phyloP scores from a whole-genome alignment of 768 basidiomycete genomes.

The Zangia roseola region DNA sequence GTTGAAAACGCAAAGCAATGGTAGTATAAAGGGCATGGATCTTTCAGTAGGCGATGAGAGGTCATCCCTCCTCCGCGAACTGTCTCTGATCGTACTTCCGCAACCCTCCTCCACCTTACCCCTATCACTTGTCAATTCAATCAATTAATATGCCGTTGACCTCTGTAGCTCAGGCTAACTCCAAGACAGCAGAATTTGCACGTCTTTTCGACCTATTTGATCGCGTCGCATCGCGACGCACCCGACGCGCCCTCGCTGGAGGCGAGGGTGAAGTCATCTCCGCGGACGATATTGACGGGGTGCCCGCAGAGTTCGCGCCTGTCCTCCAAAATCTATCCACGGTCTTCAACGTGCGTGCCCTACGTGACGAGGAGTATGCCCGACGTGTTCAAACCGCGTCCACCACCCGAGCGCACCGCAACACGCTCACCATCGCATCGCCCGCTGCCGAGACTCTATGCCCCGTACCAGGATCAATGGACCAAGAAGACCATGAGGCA shows the following conservation, averaged over 20 bases:
- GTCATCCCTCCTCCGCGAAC: conserved; percentile 3
- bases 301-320: conserved; percentile 29
- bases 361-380: conserved; percentile 24
- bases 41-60: neutral
- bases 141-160: conserved; percentile 19
- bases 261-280: conserved; percentile 20
- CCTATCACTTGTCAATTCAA: conserved; percentile 6
- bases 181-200: conserved; percentile 51
- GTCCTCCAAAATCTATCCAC: conserved; percentile 39
- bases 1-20: conserved; percentile 11
- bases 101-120: neutral
- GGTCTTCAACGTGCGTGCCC: conserved; percentile 33
- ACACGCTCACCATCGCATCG: conserved; percentile 19
- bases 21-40: conserved; percentile 17
- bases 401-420: conserved; percentile 17
- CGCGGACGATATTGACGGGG: conserved; percentile 30
- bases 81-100: too few species aligned
- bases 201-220: conserved; percentile 55
- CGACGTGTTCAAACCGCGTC: conserved; percentile 2
- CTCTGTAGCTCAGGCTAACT: conserved; percentile 25
- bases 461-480: conserved; percentile 9
- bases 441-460: neutral
- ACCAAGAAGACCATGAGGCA: conserved; percentile 26
- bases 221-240: conserved; percentile 45
- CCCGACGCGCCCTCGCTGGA: conserved; percentile 24